These are phyloP conservation scores for Neurospora tetraspora DNA, from an alignment of 495 filamentous ascomycete genomes.

Conservation along the genomic window DNA sequence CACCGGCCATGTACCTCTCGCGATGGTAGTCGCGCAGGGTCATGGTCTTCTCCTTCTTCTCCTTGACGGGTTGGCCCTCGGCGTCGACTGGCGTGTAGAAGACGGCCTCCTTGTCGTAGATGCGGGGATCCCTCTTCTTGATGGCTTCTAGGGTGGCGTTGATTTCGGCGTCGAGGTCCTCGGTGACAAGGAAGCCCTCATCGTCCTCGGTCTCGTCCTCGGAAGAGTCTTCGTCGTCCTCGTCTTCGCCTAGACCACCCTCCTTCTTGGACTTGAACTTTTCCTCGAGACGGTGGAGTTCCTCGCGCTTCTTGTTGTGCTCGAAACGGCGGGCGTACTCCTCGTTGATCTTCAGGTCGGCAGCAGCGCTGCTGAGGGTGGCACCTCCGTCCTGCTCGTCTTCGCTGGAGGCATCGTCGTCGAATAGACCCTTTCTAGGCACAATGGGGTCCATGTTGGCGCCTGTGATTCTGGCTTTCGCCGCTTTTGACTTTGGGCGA, in stretches of 20 bases:
- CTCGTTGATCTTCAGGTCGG: constrained; percentile 72
- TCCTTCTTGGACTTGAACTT: constrained; percentile 60
- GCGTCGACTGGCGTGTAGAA: constrained; percentile 65
- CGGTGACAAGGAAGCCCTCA: constrained; percentile 69
- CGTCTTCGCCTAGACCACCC: constrained; percentile 11
- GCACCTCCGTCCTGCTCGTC: constrained; percentile 48
- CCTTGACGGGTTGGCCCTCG: constrained; percentile 27
- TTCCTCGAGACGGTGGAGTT: constrained; percentile 76
- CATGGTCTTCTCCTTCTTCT: constrained; percentile 72
- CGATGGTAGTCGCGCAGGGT: constrained; percentile 84
- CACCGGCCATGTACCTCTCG: constrained; percentile 62
- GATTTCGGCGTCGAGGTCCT: constrained; percentile 77
- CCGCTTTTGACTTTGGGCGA: constrained; percentile 7
- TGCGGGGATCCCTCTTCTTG: constrained; percentile 73
- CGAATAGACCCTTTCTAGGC: constrained; percentile 20
- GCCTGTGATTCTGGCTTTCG: neutral
- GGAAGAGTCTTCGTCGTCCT: constrained; percentile 45
- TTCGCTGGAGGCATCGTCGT: constrained; percentile 31
- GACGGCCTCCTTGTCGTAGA: constrained; percentile 68
- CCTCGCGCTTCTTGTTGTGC: constrained; percentile 92
- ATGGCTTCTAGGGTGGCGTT: constrained; percentile 77
- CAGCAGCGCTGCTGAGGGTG: constrained; percentile 39
- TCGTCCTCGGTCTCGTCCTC: constrained; percentile 82
- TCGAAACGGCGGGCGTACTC: constrained; percentile 87
- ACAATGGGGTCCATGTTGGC: neutral